Evolutionary conservation across 805 yeast species (phyloP).

Genomic region (Lachancea lanzarotensis): DNA sequence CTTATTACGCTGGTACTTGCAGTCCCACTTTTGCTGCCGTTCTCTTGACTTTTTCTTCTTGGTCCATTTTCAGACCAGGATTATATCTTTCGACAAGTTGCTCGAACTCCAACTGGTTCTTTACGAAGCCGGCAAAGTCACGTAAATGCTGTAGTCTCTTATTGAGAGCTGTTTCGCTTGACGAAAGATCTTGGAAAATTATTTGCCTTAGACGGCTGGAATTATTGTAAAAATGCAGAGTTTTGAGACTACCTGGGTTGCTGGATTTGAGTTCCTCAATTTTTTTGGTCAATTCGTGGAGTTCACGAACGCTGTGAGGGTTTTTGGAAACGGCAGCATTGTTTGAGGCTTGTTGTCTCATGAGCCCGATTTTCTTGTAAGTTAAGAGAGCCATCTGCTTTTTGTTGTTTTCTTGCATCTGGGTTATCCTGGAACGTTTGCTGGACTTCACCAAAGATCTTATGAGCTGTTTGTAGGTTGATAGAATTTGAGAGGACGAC

Average conservation of each 20-base stretch:
- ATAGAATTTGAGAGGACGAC: conserved; percentile 1
- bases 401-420: conserved; percentile 16
- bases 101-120: conserved; percentile 68
- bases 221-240: conserved; percentile 15
- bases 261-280: conserved; percentile 13
- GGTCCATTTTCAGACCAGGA: conserved; percentile 73
- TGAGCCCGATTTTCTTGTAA: conserved; percentile 19
- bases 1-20: conserved; percentile 41
- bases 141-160: conserved; percentile 35
- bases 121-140: conserved; percentile 59
- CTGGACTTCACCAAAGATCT: conserved; percentile 20
- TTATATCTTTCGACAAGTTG: conserved; percentile 80
- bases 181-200: conserved; percentile 7
- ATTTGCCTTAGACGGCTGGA: conserved; percentile 13
- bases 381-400: conserved; percentile 21
- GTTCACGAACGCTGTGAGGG: conserved; percentile 6
- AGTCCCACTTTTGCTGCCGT: conserved; percentile 91
- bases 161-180: conserved; percentile 4
- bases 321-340: conserved; percentile 2
- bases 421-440: conserved; percentile 18
- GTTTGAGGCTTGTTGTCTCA: conserved; percentile 13
- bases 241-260: conserved; percentile 12
- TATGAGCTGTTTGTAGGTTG: conserved; percentile 17
- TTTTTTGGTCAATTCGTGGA: conserved; percentile 13
- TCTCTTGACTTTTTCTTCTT: conserved; percentile 66